These are phyloP conservation scores for Baudoinia panamericana DNA, from an alignment of 495 filamentous ascomycete genomes.

Conservation along the genomic window DNA sequence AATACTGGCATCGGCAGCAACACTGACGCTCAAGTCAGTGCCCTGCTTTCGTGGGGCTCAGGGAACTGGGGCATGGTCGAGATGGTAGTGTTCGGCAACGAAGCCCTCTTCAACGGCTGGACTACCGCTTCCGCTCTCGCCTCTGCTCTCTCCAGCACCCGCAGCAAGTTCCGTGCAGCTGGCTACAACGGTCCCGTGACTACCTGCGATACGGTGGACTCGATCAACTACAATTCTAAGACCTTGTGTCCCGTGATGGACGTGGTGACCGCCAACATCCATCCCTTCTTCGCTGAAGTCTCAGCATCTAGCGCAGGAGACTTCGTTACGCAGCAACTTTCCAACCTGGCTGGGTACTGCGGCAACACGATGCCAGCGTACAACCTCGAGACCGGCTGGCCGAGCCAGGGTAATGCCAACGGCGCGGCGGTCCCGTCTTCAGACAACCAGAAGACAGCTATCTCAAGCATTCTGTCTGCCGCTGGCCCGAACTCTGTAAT, in stretches of 20 bases:
- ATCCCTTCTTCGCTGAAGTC: constrained; percentile 82
- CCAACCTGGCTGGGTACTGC: constrained; percentile 53
- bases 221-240: constrained; percentile 43
- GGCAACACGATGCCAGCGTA: constrained; percentile 43
- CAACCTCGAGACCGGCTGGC: constrained; percentile 90
- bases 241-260: constrained; percentile 63
- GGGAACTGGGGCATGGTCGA: constrained; percentile 54
- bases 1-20: constrained; percentile 41
- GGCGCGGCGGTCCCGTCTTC: constrained; percentile 56
- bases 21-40: constrained; percentile 49
- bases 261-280: constrained; percentile 68
- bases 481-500: constrained; percentile 52
- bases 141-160: constrained; percentile 45
- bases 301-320: constrained; percentile 50
- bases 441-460: constrained; percentile 55
- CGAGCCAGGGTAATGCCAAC: constrained; percentile 52
- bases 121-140: constrained; percentile 48
- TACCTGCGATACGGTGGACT: constrained; percentile 72
- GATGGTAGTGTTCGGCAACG: constrained; percentile 80
- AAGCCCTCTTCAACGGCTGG: constrained; percentile 63
- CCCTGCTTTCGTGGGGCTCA: constrained; percentile 57
- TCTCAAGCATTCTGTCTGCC: constrained; percentile 46
- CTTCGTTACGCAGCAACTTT: constrained; percentile 57
- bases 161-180: constrained; percentile 26
- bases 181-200: constrained; percentile 60